These are phyloP conservation scores for Canavalia ensiformis DNA, from an alignment of 306 rosid genomes.

Conservation along the genomic window DNA sequence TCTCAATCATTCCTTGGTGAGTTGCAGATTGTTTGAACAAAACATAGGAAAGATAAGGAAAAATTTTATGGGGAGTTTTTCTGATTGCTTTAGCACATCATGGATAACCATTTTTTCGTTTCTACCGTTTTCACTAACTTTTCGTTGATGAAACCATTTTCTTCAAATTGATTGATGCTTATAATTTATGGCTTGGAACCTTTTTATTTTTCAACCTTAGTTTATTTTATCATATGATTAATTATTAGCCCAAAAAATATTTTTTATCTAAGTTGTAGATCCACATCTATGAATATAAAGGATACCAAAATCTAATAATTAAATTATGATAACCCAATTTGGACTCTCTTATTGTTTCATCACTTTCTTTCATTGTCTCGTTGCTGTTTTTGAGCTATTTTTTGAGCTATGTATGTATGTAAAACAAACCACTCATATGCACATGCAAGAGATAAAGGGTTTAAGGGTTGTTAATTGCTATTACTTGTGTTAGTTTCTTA, in stretches of 20 bases:
- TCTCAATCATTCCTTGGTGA: conserved; percentile 36
- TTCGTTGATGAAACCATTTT: conserved; percentile 38
- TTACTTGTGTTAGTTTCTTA: no score
- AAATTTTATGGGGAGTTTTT: conserved; percentile 44
- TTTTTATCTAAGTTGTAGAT: conserved; percentile 19
- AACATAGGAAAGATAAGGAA: conserved; percentile 31
- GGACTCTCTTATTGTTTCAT: no score
- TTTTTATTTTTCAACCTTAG: not conserved
- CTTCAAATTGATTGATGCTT: conserved; percentile 23
- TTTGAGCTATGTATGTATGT: no score
- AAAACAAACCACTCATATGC: no score
- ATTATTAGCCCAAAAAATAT: not conserved
- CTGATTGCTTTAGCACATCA: conserved; percentile 32
- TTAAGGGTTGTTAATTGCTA: no score
- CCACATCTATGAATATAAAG: conserved; percentile 11
- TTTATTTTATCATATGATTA: not conserved
- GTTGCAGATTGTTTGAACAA: conserved; percentile 49
- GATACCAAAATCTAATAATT: no score
- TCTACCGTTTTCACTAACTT: conserved; percentile 43
- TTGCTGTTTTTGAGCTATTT: no score
- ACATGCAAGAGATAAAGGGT: no score
- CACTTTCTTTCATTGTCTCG: no score
- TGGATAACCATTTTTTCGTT: conserved; percentile 44
- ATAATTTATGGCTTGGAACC: conserved; percentile 3
- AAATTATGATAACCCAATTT: no score